Percentiles rank a stretch among this genome's conserved stretches.
Evolutionary conservation across 768 basidiomycete species (phyloP).

Genomic region (Tephrocybe sp.): DNA sequence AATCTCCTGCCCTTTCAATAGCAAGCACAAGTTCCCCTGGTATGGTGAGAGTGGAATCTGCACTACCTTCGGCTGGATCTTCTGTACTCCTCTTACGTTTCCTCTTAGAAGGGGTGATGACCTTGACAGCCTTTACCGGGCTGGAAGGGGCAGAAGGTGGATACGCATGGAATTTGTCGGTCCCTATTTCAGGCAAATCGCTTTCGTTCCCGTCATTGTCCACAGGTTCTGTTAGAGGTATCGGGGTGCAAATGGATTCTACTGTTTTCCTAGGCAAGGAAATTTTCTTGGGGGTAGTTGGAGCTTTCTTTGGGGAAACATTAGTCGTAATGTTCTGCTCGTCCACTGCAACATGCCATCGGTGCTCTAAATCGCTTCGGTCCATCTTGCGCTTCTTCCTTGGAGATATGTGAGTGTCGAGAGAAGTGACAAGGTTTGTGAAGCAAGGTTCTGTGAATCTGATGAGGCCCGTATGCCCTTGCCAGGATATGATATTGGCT

Average conservation of each 20-base stretch:
- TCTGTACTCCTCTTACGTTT: conserved; percentile 26
- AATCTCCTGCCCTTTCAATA: conserved; percentile 31
- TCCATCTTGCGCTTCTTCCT: conserved; percentile 43
- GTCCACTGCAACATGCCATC: conserved; percentile 49
- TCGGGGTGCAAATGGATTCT: neutral
- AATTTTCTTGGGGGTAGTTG: neutral
- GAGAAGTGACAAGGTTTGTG: conserved; percentile 5
- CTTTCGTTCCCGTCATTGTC: conserved; percentile 40
- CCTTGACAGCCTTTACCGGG: conserved; percentile 7
- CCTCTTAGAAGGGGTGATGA: conserved; percentile 3
- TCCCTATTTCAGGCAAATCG: conserved; percentile 37
- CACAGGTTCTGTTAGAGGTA: neutral
- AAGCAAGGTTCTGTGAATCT: conserved; percentile 46
- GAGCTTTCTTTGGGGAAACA: neutral
- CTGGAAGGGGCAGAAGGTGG: conserved; percentile 11
- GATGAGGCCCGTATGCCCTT: conserved; percentile 26
- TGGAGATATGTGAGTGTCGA: conserved; percentile 31
- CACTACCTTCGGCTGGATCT: conserved; percentile 27
- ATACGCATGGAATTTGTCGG: conserved; percentile 12
- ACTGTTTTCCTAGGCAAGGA: neutral
- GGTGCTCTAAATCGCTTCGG: conserved; percentile 27
- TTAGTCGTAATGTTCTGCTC: conserved; percentile 26
- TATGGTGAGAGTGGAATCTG: conserved; percentile 50
- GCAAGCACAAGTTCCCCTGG: conserved; percentile 71
- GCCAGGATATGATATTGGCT: conserved; percentile 38